phyloP scores from a whole-genome alignment of 1,284 basidiomycete species.

The Stygiomarasmius scandens region DNA sequence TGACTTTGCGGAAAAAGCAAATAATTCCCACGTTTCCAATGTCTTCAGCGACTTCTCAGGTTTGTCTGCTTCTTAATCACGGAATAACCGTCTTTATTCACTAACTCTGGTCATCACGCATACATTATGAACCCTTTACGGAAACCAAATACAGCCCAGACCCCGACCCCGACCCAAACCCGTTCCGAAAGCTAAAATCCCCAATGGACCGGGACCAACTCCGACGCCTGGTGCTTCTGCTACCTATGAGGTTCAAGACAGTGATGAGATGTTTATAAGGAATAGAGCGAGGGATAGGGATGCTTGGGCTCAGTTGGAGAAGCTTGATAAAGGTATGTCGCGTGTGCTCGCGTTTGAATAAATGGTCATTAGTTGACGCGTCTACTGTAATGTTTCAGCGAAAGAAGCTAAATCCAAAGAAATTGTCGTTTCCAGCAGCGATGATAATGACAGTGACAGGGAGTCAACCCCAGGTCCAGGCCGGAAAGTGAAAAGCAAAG shows the following conservation, averaged over 20 bases:
- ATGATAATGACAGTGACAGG: slow-evolving; percentile 26
- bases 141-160: slow-evolving; percentile 35
- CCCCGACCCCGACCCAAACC: slow-evolving; percentile 59
- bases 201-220: slow-evolving; percentile 13
- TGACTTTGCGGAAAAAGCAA: not conserved
- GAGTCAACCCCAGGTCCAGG: slow-evolving; percentile 33
- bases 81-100: not conserved
- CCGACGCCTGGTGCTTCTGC: slow-evolving; percentile 22
- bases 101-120: too few species aligned
- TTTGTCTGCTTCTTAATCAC: not conserved
- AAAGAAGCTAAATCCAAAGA: slow-evolving; percentile 5
- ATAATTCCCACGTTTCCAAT: not conserved
- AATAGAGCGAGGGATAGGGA: slow-evolving; percentile 56
- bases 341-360: slow-evolving; percentile 14
- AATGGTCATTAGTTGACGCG: slow-evolving; percentile 15
- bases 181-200: slow-evolving; percentile 29
- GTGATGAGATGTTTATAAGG: slow-evolving; percentile 67
- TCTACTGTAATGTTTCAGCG: not conserved
- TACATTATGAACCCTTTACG: not conserved
- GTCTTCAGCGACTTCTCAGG: not conserved
- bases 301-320: slow-evolving; percentile 60
- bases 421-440: not conserved
- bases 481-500: slow-evolving; percentile 23
- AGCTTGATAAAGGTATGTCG: slow-evolving; percentile 52
- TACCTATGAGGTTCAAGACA: slow-evolving; percentile 42